A percentile compares a stretch with the other conserved stretches of the same genome.
These are phyloP conservation scores for Alternaria atra DNA, from an alignment of 2,329 filamentous ascomycete species.

Conservation along the genomic window DNA sequence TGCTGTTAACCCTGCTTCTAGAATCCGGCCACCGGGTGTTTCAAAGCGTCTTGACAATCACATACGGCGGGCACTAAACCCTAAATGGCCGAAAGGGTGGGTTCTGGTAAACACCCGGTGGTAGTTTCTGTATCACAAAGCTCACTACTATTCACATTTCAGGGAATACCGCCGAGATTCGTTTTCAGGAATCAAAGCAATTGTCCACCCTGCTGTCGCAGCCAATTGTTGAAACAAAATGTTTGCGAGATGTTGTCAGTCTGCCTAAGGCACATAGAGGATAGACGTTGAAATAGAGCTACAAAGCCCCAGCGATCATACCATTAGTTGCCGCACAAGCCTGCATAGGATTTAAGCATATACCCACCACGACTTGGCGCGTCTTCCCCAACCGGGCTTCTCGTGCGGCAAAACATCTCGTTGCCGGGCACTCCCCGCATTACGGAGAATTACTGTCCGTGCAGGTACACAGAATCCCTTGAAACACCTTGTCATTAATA, in stretches of 20 bases:
- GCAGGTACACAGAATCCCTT: constrained; percentile 5
- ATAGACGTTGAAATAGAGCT: neutral
- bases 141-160: neutral
- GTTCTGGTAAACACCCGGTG: constrained; percentile 18
- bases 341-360: constrained; percentile 10
- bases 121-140: constrained; percentile 6
- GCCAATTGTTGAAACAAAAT: constrained; percentile 5
- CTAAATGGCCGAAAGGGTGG: neutral
- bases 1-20: constrained; percentile 5
- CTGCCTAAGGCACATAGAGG: neutral
- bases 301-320: constrained; percentile 1
- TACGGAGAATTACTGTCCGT: constrained; percentile 17
- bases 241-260: neutral
- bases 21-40: constrained; percentile 16
- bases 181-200: constrained; percentile 6
- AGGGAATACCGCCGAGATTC: constrained; percentile 13
- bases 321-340: neutral
- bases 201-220: neutral
- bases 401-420: neutral
- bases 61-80: neutral
- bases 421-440: constrained; percentile 12
- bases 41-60: constrained; percentile 5
- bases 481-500: constrained; percentile 20
- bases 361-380: neutral
- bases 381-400: constrained; percentile 1